Percentiles rank a stretch among this genome's conserved stretches.
Conservation (phyloP, 306 rosid species). For the Rubus parviflorus region DNA sequence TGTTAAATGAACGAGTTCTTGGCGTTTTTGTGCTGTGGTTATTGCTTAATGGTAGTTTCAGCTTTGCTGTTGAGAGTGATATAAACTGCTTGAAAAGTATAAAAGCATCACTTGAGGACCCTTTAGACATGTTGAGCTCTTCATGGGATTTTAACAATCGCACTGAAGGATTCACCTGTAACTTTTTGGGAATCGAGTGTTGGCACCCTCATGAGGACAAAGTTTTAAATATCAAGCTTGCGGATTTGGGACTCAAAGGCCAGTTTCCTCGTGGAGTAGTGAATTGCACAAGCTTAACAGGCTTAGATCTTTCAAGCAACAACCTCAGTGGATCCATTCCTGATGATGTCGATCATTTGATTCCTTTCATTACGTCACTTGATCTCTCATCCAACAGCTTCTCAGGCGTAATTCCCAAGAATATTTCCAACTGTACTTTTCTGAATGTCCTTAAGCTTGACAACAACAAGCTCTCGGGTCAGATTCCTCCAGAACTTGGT, state of each 20-base stretch:
- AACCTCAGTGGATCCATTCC: slow-evolving; percentile 62
- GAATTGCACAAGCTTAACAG: slow-evolving; percentile 74
- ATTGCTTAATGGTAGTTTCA: slow-evolving; percentile 42
- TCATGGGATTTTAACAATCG: slow-evolving; percentile 67
- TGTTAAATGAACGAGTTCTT: slow-evolving; percentile 28
- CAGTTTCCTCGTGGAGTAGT: slow-evolving; percentile 47
- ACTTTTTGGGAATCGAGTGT: slow-evolving; percentile 71
- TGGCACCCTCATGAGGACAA: slow-evolving; percentile 89
- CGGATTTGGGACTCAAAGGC: slow-evolving; percentile 77
- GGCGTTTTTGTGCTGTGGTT: slow-evolving; percentile 38
- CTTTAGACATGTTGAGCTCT: slow-evolving; percentile 41
- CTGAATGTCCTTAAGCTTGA: slow-evolving; percentile 62
- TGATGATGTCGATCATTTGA: slow-evolving; percentile 18
- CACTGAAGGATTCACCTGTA: slow-evolving; percentile 68
- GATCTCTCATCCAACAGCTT: slow-evolving; percentile 76
- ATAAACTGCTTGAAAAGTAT: slow-evolving; percentile 57
- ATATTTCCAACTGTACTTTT: slow-evolving; percentile 47
- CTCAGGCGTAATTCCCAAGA: slow-evolving; percentile 53
- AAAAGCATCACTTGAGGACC: slow-evolving; percentile 46
- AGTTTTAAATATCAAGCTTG: slow-evolving; percentile 61
- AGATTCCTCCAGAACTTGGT: slow-evolving; percentile 47
- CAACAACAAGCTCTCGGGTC: slow-evolving; percentile 55
- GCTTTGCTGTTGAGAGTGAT: slow-evolving; percentile 53
- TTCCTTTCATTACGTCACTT: slow-evolving; percentile 25
- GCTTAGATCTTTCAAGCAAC: slow-evolving; percentile 74